Evolutionary conservation across 2,329 filamentous ascomycete species (phyloP), one percentile per base, ranked within the genome.

Genomic region (Leptographium wingfieldii): DNA sequence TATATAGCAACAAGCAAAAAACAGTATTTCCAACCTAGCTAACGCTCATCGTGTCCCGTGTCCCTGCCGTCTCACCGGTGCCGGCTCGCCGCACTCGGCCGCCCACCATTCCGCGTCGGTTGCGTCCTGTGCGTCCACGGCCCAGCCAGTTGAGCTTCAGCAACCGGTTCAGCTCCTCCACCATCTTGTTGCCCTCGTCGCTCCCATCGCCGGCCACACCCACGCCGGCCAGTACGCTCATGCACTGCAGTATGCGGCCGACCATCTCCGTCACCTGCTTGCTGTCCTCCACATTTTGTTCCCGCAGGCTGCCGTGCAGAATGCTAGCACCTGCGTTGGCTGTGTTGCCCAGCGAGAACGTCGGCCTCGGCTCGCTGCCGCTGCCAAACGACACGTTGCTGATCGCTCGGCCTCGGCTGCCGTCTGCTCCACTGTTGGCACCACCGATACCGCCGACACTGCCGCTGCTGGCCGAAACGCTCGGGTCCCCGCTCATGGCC

Each of bases 131-230:
- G 43, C 94, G 77, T 0, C 92, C 92, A 55, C 94, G 79, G 0
- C 92, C 92, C 1, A 99, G 80, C 94, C 94, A 99, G 72, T 99
- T 99, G 67, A 96, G 84, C 74, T 97, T 99, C 63, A 99, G 76
- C 66, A 94, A 85, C 69, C 90, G 87, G 60, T 87, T 90, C 63
- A 99, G 76, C 68, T 92, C 83, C 63, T 92, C 87, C 68, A 97
- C 87, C 72, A 87, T 90, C 60, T 80, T 81, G 69, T 92, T 89
- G 1, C 83, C 80, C 46, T 87, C 84, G 64, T 95, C 90, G 11
- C 81, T 82, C 0, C 79, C 83, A 68, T 83, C 62, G 33, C 52
- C 63, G n/a, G 55, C 65, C 54, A 68, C 70, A 27, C 77, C 86
- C 14, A 95, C 82, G 63, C 64, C 63, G 3, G 90, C 88, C 27